These are phyloP conservation scores for Xylaria sp. DNA, from an alignment of 2,329 filamentous ascomycete species.

Conservation along the genomic window DNA sequence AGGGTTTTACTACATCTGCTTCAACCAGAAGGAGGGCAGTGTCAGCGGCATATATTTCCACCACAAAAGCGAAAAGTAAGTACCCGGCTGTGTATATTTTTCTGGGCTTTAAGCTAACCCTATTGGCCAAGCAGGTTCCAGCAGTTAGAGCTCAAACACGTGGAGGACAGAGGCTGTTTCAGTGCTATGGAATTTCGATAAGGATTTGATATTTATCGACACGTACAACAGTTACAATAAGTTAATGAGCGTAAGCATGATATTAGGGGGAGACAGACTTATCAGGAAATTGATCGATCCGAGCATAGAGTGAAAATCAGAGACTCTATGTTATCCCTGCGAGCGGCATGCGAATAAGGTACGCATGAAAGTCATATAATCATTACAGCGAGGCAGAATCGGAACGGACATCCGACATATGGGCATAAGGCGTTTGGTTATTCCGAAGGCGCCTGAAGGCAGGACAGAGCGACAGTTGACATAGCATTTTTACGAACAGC, in stretches of 20 bases:
- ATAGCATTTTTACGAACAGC: conserved; percentile 40
- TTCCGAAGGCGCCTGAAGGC: conserved; percentile 25
- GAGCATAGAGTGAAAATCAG: conserved; percentile 9
- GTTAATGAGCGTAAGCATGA: conserved; percentile 22
- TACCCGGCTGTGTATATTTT: conserved; percentile 39
- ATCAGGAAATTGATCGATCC: conserved; percentile 25
- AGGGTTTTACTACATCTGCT: conserved; percentile 99
- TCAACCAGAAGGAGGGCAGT: conserved; percentile 87
- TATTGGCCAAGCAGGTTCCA: conserved; percentile 73
- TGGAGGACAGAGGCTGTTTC: conserved; percentile 84
- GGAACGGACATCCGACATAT: conserved; percentile 21
- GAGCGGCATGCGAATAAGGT: conserved; percentile 19
- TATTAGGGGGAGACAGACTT: conserved; percentile 8
- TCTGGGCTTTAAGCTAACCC: conserved; percentile 31
- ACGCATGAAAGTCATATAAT: conserved; percentile 17
- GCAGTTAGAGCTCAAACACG: conserved; percentile 89
- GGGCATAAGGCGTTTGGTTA: conserved; percentile 32
- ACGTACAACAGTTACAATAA: conserved; percentile 15
- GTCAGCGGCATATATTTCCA: conserved; percentile 98
- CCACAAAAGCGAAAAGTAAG: conserved; percentile 95
- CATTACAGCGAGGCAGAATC: conserved; percentile 17
- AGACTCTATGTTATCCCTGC: conserved; percentile 16
- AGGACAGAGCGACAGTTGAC: conserved; percentile 30
- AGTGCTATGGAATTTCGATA: conserved; percentile 88
- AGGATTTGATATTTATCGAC: conserved; percentile 12